Conservation (phyloP, 176 grass and related monocot species). For the Eragrostis nindensis region DNA sequence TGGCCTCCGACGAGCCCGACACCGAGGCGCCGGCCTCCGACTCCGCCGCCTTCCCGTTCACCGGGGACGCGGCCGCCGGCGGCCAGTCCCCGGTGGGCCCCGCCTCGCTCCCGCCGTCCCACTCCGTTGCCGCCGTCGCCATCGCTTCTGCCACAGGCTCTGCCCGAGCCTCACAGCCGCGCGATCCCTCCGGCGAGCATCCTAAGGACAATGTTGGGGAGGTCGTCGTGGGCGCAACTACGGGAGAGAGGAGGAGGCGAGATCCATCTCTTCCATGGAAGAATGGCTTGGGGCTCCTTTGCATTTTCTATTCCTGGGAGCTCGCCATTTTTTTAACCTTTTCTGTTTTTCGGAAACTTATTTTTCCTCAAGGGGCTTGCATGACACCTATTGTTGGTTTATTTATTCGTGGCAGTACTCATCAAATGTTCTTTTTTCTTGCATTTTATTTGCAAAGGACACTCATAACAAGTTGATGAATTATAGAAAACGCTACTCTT, state of each 20-base stretch:
- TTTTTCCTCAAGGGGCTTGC: neutral
- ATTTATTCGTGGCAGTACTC: too few species aligned
- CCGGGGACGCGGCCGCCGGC: conserved; percentile 50
- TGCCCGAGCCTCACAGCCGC: neutral
- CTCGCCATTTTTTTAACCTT: neutral
- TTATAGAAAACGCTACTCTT: too few species aligned
- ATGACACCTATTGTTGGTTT: too few species aligned
- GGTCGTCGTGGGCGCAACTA: conserved; percentile 1
- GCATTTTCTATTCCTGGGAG: conserved; percentile 40
- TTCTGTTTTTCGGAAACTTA: neutral
- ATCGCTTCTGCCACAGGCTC: conserved; percentile 19
- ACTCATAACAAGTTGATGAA: too few species aligned
- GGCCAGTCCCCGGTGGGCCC: conserved; percentile 34
- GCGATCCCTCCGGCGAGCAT: conserved; percentile 43
- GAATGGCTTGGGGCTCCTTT: conserved; percentile 24
- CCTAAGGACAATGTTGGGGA: conserved; percentile 25
- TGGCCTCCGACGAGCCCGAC: conserved; percentile 60
- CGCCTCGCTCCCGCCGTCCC: conserved; percentile 44
- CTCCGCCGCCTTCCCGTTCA: conserved; percentile 57
- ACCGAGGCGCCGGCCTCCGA: conserved; percentile 49
- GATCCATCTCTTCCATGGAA: conserved; percentile 40
- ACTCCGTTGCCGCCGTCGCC: conserved; percentile 36
- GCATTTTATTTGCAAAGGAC: too few species aligned
- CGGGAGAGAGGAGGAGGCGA: conserved; percentile 21
- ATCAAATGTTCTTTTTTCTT: too few species aligned